Evolutionary conservation across 345 rosid genomes (phyloP).

Genomic region (Pistacia atlantica): DNA sequence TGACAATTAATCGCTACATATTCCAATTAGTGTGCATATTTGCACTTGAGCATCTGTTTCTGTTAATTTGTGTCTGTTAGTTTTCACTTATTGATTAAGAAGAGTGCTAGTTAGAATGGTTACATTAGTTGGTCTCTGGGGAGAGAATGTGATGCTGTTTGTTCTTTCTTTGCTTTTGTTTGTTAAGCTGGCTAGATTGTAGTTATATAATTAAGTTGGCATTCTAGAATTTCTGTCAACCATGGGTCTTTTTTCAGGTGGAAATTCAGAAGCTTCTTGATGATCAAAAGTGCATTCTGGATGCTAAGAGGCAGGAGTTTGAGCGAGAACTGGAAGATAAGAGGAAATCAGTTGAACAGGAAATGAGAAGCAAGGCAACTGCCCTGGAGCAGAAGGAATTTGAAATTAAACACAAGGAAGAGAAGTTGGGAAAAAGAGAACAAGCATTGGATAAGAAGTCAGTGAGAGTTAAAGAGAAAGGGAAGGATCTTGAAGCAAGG

Average conservation of each 20-base stretch:
- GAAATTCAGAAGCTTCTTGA: constrained; percentile 71
- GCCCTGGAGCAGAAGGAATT: constrained; percentile 49
- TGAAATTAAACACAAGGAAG: constrained; percentile 56
- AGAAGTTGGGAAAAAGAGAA: constrained; percentile 58
- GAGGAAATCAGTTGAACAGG: constrained; percentile 60
- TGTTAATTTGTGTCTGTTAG: background rate
- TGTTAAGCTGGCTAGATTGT: background rate
- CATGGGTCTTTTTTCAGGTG: constrained; percentile 39
- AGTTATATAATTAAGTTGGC: background rate
- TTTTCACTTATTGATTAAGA: background rate
- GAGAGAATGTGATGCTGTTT: background rate
- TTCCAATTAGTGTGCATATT: background rate
- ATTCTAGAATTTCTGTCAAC: constrained; percentile 5
- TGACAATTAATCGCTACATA: background rate
- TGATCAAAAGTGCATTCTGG: constrained; percentile 57
- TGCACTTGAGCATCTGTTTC: background rate
- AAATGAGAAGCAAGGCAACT: constrained; percentile 50
- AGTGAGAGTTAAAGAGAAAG: constrained; percentile 71
- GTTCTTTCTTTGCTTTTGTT: background rate
- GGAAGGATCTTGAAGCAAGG: constrained; percentile 64
- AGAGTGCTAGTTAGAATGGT: background rate
- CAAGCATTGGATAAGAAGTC: constrained; percentile 51
- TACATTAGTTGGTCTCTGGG: background rate
- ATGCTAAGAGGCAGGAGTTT: constrained; percentile 53
- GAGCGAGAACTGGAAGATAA: constrained; percentile 58